These are phyloP conservation scores for Davidsoniella eucalypti DNA, from an alignment of 2,329 filamentous ascomycete genomes.

Conservation along the genomic window DNA sequence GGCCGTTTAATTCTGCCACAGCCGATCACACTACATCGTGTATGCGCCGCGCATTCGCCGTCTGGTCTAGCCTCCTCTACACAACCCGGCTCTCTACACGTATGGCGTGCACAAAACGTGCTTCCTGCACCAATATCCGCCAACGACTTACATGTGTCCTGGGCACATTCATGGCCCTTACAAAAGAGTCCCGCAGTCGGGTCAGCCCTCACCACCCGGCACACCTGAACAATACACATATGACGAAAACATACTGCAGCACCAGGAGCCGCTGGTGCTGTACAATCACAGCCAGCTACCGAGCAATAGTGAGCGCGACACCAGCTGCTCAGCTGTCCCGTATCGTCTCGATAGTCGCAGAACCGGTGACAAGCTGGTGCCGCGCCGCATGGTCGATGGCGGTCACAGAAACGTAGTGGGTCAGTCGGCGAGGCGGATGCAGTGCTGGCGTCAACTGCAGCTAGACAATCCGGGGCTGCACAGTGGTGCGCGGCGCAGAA, in stretches of 20 bases:
- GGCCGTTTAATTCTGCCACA: conserved; percentile 1
- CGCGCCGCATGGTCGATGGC: conserved; percentile 15
- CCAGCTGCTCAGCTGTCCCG: conserved; percentile 1
- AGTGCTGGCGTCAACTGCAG: conserved; percentile 8
- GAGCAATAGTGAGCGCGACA: conserved; percentile 14
- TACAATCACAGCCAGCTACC: conserved; percentile 12
- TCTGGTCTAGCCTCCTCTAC: not conserved
- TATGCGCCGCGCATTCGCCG: not conserved
- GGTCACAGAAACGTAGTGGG: conserved; percentile 15
- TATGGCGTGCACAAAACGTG: conserved; percentile 9
- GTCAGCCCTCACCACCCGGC: conserved; percentile 11
- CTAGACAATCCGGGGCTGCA: conserved; percentile 13
- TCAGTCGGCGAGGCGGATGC: conserved; percentile 8
- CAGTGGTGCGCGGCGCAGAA: conserved; percentile 16
- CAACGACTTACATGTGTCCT: not conserved
- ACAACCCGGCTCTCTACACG: conserved; percentile 9
- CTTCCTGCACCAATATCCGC: not conserved
- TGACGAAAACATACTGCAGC: conserved; percentile 15
- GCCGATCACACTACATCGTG: not conserved
- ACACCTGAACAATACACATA: conserved; percentile 15
- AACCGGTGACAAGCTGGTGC: conserved; percentile 13
- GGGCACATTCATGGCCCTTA: not conserved
- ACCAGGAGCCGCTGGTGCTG: not conserved
- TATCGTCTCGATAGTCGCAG: conserved; percentile 7
- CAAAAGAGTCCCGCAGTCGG: conserved; percentile 4